These are phyloP conservation scores for Monilinia polystroma DNA, from an alignment of 2,329 filamentous ascomycete genomes.

Conservation along the genomic window DNA sequence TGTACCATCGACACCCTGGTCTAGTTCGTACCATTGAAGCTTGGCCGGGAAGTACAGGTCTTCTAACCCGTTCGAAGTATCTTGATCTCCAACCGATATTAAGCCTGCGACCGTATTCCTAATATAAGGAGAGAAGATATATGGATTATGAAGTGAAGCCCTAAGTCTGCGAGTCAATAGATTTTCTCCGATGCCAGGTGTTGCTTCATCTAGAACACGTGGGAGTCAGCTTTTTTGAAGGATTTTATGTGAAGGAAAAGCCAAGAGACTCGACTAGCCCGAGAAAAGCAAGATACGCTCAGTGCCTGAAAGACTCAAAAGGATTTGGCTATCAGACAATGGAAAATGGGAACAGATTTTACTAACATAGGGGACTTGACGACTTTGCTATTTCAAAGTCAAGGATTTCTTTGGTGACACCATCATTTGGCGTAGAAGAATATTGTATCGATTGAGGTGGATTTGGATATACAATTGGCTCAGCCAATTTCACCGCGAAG, in stretches of 20 bases:
- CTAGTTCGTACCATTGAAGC: constrained; percentile 18
- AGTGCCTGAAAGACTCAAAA: not conserved
- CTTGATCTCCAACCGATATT: not conserved
- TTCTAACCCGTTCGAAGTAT: not conserved
- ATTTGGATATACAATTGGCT: constrained; percentile 3
- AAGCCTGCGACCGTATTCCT: constrained; percentile 14
- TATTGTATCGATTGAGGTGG: constrained; percentile 1
- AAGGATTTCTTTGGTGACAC: constrained; percentile 1
- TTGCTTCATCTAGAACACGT: not conserved
- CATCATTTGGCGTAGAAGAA: constrained; percentile 12
- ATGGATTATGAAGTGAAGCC: constrained; percentile 18
- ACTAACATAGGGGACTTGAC: not conserved
- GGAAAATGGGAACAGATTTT: not conserved
- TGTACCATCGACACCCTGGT: constrained; percentile 4
- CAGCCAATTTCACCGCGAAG: constrained; percentile 12
- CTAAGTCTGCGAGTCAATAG: constrained; percentile 17
- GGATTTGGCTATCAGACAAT: not conserved
- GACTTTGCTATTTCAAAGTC: not conserved
- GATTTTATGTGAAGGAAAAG: not conserved
- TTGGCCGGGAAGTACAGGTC: constrained; percentile 18
- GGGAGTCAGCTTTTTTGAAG: not conserved
- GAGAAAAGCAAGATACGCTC: not conserved
- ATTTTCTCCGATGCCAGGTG: not conserved
- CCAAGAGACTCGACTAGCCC: not conserved
- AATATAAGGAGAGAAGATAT: constrained; percentile 23